Percentiles rank a stretch among this genome's conserved stretches.
phyloP scores from a whole-genome alignment of 2,329 filamentous ascomycete genomes.

The Fusarium tupiense region DNA sequence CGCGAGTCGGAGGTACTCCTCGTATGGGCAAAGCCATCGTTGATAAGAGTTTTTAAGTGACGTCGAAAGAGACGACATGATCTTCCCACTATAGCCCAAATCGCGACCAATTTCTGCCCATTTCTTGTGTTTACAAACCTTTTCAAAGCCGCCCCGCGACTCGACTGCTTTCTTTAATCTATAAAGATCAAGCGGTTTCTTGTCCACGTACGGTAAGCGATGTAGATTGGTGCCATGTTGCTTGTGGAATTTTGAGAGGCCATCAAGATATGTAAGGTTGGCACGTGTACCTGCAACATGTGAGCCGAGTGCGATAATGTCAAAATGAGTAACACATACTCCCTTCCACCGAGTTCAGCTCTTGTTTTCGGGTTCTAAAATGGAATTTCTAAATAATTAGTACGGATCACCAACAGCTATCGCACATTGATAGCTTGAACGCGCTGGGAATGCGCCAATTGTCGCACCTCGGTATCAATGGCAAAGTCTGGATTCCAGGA shows the following conservation, averaged over 20 bases:
- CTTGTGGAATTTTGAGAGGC: constrained; percentile 94
- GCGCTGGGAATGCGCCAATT: constrained; percentile 9
- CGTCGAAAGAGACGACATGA: constrained; percentile 98
- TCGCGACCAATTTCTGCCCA: constrained; percentile 99
- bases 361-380: constrained; percentile 94
- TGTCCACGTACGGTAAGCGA: constrained; percentile 95
- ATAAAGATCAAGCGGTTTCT: constrained; percentile 94
- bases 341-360: constrained; percentile 97
- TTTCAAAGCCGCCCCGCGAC: constrained; percentile 91
- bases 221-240: constrained; percentile 95
- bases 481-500: constrained; percentile 95
- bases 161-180: constrained; percentile 97
- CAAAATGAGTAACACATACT: constrained; percentile 66
- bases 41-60: constrained; percentile 98
- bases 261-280: constrained; percentile 95
- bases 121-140: constrained; percentile 97
- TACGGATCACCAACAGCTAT: not conserved
- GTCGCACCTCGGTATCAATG: constrained; percentile 88
- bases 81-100: constrained; percentile 97
- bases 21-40: constrained; percentile 95
- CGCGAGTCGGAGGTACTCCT: constrained; percentile 89
- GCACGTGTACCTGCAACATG: constrained; percentile 80
- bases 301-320: constrained; percentile 45
- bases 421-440: constrained; percentile 5
- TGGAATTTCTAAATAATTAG: constrained; percentile 79